Base-by-base conservation (phyloP, 805 yeast genomes). In the Ogataea siamensis region DNA sequence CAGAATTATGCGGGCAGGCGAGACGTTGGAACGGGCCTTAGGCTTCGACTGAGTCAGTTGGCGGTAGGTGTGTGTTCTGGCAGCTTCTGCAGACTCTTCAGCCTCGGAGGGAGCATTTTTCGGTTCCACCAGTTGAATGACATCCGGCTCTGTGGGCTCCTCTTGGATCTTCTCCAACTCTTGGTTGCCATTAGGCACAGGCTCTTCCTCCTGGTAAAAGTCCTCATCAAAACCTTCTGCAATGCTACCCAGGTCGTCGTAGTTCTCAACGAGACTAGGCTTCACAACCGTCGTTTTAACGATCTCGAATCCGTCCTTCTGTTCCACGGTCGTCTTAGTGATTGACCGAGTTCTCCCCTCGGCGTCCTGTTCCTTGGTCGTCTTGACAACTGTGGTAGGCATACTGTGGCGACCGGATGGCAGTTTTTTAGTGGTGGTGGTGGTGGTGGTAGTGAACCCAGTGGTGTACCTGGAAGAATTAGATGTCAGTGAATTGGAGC, bases 271-370 rank as follows among this genome's bases (percentile, higher is more conserved):
- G 6, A 42, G 22, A 28, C 48, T 57, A 38, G 50, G 70, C 54
- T 33, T 53, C 16, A 70, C 65, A 1, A 70, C 65, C 1, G 75
- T 73, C 5, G 73, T 73, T 44, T 70, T 72, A 10, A 70, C 67
- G 31, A 72, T 64, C 39, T 74, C 77, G 32, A 56, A 64, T 1
- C 76, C 71, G 21, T 76, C 76, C 45, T 71, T 53, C 32, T 67
- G 64, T 45, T 73, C 68, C 18, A 76, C 64, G 0, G 78, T 74
- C 27, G 73, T 73, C 28, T 70, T 74, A 2, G 80, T 75, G 28
- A 77, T 73, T 3, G 80, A 74, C 39, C 62, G 67, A 0, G 82
- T 76, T 27, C 79, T 65, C 0, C 83, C 83, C 26, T 58, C 62
- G 5, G 64, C 57, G 40, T 74, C 80, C 39, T 63, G 63, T 18